phyloP scores from a whole-genome alignment of 2,329 filamentous ascomycete species.

The Aspergillus texensis region DNA sequence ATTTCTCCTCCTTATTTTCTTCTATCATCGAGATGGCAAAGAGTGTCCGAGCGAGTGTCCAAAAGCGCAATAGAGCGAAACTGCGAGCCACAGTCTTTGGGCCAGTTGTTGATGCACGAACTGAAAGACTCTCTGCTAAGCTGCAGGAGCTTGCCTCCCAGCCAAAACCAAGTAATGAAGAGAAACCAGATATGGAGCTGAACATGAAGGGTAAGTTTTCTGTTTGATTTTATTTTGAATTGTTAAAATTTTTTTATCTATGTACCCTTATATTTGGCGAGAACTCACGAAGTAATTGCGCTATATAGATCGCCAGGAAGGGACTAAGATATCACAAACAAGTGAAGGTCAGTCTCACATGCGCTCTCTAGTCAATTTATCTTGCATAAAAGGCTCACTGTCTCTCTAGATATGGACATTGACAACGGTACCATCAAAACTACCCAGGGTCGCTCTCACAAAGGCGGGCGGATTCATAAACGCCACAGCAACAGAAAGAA shows the following conservation, averaged over 20 bases:
- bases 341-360: slow-evolving; percentile 26
- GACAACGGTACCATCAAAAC: slow-evolving; percentile 29
- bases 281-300: slow-evolving; percentile 9
- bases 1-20: slow-evolving; percentile 6
- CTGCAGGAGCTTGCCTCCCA: slow-evolving; percentile 77
- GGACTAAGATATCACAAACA: slow-evolving; percentile 15
- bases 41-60: slow-evolving; percentile 74
- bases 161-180: slow-evolving; percentile 65
- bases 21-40: slow-evolving; percentile 72
- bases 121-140: slow-evolving; percentile 82
- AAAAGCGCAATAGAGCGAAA: slow-evolving; percentile 80
- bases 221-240: neutral
- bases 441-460: slow-evolving; percentile 28
- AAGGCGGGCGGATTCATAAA: slow-evolving; percentile 44
- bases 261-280: neutral
- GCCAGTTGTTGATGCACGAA: slow-evolving; percentile 76
- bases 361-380: neutral
- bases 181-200: slow-evolving; percentile 40
- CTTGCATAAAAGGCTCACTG: slow-evolving; percentile 9
- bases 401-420: slow-evolving; percentile 43
- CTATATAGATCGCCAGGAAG: slow-evolving; percentile 22
- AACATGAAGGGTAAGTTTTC: slow-evolving; percentile 28
- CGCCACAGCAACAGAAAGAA: slow-evolving; percentile 34
- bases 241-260: neutral
- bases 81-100: slow-evolving; percentile 83